Conservation (phyloP, 2,329 filamentous ascomycete genomes). For the Arthroderma uncinatum region DNA sequence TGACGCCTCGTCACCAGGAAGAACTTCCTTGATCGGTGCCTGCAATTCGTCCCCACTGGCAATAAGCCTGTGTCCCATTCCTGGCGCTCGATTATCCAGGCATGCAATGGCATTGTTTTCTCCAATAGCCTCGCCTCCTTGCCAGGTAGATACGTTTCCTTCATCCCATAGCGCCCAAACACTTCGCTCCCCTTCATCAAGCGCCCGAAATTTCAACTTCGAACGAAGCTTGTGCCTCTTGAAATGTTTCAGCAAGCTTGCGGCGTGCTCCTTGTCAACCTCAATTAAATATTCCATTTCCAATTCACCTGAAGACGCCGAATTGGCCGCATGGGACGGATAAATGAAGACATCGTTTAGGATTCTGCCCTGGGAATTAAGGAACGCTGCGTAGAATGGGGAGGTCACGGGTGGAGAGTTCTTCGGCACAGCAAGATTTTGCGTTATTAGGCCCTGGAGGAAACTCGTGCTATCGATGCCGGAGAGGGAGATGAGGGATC, state of each 20-base stretch:
- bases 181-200: constrained; percentile 53
- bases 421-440: constrained; percentile 44
- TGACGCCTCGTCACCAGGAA: constrained; percentile 39
- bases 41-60: constrained; percentile 26
- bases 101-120: constrained; percentile 21
- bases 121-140: constrained; percentile 2
- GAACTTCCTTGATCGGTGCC: constrained; percentile 22
- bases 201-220: constrained; percentile 58
- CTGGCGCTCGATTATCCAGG: constrained; percentile 31
- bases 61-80: constrained; percentile 30
- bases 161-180: constrained; percentile 69
- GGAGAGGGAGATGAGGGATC: constrained; percentile 65
- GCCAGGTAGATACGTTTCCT: constrained; percentile 22
- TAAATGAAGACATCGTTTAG: constrained; percentile 88
- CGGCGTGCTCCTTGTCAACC: constrained; percentile 58
- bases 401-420: constrained; percentile 29
- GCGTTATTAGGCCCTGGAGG: constrained; percentile 77
- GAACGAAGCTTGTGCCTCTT: constrained; percentile 76
- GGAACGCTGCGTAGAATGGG: constrained; percentile 70
- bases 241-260: constrained; percentile 57
- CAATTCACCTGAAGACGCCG: constrained; percentile 17
- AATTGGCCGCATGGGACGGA: constrained; percentile 38
- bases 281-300: constrained; percentile 65
- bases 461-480: constrained; percentile 73
- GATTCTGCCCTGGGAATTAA: constrained; percentile 74